Conservation (phyloP, 1,139 yeast genomes). For the Kazachstania sp. region DNA sequence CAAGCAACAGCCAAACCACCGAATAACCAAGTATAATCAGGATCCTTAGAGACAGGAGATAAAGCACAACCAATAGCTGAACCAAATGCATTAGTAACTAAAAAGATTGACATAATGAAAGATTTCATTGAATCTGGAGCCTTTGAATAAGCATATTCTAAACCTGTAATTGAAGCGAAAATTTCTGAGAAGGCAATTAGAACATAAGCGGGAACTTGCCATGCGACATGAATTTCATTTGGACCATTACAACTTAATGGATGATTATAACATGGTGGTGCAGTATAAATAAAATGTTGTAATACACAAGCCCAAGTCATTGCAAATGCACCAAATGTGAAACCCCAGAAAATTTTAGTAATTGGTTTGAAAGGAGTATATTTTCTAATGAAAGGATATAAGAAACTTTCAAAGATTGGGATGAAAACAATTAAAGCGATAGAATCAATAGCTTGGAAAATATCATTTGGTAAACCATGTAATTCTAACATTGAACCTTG, state of each 20-base stretch:
- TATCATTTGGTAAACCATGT: slow-evolving; percentile 64
- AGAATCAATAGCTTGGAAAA: slow-evolving; percentile 60
- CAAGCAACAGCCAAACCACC: slow-evolving; percentile 54
- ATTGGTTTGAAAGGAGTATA: slow-evolving; percentile 57
- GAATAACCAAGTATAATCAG: slow-evolving; percentile 61
- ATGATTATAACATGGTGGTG: slow-evolving; percentile 68
- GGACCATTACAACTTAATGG: slow-evolving; percentile 42
- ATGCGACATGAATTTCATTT: slow-evolving; percentile 31
- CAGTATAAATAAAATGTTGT: slow-evolving; percentile 61
- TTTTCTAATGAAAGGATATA: slow-evolving; percentile 55
- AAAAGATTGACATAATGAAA: slow-evolving; percentile 57
- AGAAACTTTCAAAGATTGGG: slow-evolving; percentile 49
- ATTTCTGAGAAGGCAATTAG: slow-evolving; percentile 61
- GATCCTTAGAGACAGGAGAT: slow-evolving; percentile 56
- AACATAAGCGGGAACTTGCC: slow-evolving; percentile 44
- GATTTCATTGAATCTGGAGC: slow-evolving; percentile 63
- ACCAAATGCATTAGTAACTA: slow-evolving; percentile 56
- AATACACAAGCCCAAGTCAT: slow-evolving; percentile 77
- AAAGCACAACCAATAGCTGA: slow-evolving; percentile 67
- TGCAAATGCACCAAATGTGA: slow-evolving; percentile 58
- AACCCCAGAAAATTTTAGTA: slow-evolving; percentile 68
- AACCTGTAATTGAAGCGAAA: slow-evolving; percentile 59
- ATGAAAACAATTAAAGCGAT: slow-evolving; percentile 55
- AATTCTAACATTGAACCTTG: slow-evolving; percentile 61
- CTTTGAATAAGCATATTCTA: slow-evolving; percentile 62